These are phyloP conservation scores for Gremmenia infestans DNA, from an alignment of 2,329 filamentous ascomycete genomes.

Conservation along the genomic window DNA sequence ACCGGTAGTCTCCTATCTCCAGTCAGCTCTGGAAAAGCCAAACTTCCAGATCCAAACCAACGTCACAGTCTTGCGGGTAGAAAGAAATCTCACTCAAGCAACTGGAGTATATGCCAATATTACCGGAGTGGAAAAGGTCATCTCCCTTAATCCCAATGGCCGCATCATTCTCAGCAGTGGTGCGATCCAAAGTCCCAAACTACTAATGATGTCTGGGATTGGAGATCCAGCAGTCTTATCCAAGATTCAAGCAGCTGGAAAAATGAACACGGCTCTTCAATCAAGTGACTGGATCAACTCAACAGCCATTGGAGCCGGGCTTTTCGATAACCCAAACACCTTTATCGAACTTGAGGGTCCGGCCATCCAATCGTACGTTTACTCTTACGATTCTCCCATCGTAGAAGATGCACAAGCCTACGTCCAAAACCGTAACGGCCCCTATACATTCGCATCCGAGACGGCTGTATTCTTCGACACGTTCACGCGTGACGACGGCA, in stretches of 20 bases:
- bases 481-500: constrained; percentile 38
- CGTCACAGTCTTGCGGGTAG: constrained; percentile 40
- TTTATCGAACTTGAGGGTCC: constrained; percentile 44
- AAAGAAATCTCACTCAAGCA: constrained; percentile 36
- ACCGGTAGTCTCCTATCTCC: constrained; percentile 45
- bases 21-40: constrained; percentile 36
- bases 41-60: constrained; percentile 43
- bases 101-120: constrained; percentile 36
- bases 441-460: constrained; percentile 48
- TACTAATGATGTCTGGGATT: constrained; percentile 48
- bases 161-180: constrained; percentile 45
- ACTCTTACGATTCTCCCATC: constrained; percentile 41
- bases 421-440: constrained; percentile 43
- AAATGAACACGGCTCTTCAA: constrained; percentile 30
- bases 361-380: constrained; percentile 41
- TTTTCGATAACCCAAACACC: constrained; percentile 54
- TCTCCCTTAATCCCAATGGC: constrained; percentile 16
- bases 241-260: constrained; percentile 33
- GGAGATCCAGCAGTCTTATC: constrained; percentile 33
- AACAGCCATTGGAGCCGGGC: constrained; percentile 43
- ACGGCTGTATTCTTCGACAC: constrained; percentile 49
- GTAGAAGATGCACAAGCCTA: constrained; percentile 41
- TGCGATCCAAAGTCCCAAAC: constrained; percentile 45
- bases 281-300: constrained; percentile 43
- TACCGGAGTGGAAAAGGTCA: constrained; percentile 24